Base-by-base conservation (phyloP, 1,139 yeast species). In the Yamadazyma diddensiae region DNA sequence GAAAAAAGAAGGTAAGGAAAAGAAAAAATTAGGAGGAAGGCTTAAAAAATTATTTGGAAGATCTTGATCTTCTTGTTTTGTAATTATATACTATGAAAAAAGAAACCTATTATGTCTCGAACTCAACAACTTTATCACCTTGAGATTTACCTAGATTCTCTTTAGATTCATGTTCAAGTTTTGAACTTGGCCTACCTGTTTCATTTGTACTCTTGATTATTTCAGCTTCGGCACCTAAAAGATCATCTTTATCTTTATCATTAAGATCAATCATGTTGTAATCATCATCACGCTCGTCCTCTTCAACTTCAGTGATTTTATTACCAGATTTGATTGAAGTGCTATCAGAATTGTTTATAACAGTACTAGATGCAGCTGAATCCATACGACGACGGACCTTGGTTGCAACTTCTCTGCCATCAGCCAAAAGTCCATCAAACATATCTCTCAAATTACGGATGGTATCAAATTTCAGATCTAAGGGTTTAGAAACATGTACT, bases 361-460 rank as follows among this genome's bases (percentile, higher is more conserved):
- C 39, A 3, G 59, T 50, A 31, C 41, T 50, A 3, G 62, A 49
- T 3, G 73, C 71, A n/a, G 73, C 73, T 20, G 79, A 81, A 52
- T 88, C 96, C 74, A 86, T 87, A 42, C 95, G 78, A 46, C 82
- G 79, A 44, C 92, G 79, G 2, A 90, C 94, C 51, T 85, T 90
- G 34, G 75, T 79, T 1, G 97, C 97, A 11, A 90, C 95, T 36
- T 90, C 77, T 53, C 86, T 71, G 4, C 97, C 96, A 57, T 92
- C 97, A 1, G 95, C 94, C 43, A 92, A 71, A 38, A 92, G 70
- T 7, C 94, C 94, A 57, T 87, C 95, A 62, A 92, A 85, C 77
- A 92, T 83, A 36, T 85, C 92, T 38, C 96, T 71, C 39, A 92
- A 61, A 29, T 85, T 84, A 31, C 82, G 70, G 32, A 75, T 74